Evolutionary conservation across 2,329 filamentous ascomycete species (phyloP).

Genomic region (Onygenales sp.): DNA sequence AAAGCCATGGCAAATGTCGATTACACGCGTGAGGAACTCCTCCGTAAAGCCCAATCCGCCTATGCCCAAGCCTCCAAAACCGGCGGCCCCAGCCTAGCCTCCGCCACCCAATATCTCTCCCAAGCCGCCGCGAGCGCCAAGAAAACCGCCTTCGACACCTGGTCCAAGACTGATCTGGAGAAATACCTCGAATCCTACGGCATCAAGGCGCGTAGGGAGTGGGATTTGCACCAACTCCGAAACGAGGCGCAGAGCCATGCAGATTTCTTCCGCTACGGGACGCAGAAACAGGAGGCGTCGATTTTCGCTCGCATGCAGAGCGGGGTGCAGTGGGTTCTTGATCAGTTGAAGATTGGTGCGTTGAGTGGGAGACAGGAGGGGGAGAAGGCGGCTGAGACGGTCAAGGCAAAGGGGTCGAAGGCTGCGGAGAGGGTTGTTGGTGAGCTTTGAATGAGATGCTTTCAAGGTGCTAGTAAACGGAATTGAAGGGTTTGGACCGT

Average conservation of each 20-base stretch:
- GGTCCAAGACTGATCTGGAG: constrained; percentile 65
- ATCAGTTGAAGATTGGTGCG: constrained; percentile 40
- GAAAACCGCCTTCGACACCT: constrained; percentile 58
- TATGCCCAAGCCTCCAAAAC: constrained; percentile 39
- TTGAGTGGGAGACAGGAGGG: constrained; percentile 38
- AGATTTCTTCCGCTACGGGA: constrained; percentile 70
- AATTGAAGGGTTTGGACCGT: neutral
- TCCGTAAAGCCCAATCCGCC: constrained; percentile 44
- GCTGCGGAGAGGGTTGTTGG: neutral
- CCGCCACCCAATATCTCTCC: constrained; percentile 61
- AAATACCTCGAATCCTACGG: constrained; percentile 72
- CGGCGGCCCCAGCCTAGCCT: constrained; percentile 44
- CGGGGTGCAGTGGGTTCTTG: constrained; percentile 37
- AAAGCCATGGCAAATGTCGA: constrained; percentile 53
- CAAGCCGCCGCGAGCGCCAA: constrained; percentile 58
- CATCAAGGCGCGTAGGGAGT: constrained; percentile 57
- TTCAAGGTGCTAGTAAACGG: neutral
- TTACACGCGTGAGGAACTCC: constrained; percentile 62
- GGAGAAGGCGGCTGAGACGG: constrained; percentile 39
- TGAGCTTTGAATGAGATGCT: neutral
- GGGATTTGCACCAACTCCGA: constrained; percentile 58
- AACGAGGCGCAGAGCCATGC: constrained; percentile 63
- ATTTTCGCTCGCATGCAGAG: constrained; percentile 54
- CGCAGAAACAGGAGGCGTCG: constrained; percentile 53
- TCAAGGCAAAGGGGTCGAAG: constrained; percentile 27